A percentile compares a stretch with the other conserved stretches of the same genome.
Conservation (phyloP, 192 early-diverging fungal species). For the Backusella luteola region DNA sequence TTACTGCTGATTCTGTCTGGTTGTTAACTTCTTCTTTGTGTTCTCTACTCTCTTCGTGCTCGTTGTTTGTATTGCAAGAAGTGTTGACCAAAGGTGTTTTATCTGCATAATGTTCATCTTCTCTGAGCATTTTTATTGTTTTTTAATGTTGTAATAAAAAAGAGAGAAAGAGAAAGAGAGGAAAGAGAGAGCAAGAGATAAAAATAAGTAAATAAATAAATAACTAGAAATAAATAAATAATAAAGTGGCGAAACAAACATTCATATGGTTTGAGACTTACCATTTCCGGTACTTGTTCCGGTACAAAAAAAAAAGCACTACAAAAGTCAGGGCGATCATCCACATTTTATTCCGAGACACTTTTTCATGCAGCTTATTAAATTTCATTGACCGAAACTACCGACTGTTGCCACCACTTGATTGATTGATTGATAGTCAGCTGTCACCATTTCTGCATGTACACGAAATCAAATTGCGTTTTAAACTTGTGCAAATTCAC, state of each 20-base stretch:
- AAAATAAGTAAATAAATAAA: not conserved
- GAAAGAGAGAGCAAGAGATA: not conserved
- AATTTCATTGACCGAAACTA: conserved; percentile 7
- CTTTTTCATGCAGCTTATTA: not conserved
- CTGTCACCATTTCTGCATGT: conserved; percentile 4
- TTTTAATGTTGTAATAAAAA: not conserved
- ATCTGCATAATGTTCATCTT: conserved; percentile 1
- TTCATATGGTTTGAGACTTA: conserved; percentile 2
- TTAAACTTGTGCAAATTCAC: conserved; percentile 3
- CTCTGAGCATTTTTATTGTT: not conserved
- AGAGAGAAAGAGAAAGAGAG: not conserved
- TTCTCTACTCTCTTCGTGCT: not conserved
- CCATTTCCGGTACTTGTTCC: conserved; percentile 6
- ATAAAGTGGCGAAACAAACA: conserved; percentile 10
- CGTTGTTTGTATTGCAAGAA: not conserved
- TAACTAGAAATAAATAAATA: not conserved
- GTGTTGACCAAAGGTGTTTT: not conserved
- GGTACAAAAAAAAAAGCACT: not conserved
- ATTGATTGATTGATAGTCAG: not conserved
- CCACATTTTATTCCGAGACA: conserved; percentile 2
- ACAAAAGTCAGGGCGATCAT: conserved; percentile 4
- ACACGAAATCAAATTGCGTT: not conserved
- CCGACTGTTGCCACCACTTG: not conserved
- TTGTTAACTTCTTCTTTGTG: not conserved
- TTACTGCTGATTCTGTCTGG: not conserved